These are phyloP conservation scores for Groenewaldozyma sp. DNA, from an alignment of 1,139 yeast species.

Conservation along the genomic window DNA sequence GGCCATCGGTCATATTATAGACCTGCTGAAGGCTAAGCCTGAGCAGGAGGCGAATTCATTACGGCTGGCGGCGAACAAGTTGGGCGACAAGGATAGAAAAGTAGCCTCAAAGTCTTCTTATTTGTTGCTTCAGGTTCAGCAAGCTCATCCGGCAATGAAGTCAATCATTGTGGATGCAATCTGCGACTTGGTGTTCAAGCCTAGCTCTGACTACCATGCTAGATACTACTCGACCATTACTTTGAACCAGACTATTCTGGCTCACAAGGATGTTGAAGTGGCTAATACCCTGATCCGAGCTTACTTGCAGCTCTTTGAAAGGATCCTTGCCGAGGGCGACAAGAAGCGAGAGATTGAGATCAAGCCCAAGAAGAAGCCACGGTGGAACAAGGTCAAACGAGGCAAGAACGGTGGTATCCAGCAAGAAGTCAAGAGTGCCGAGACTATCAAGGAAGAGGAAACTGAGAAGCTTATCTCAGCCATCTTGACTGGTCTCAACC, in stretches of 20 bases:
- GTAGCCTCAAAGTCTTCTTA: constrained; percentile 86
- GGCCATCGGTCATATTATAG: constrained; percentile 68
- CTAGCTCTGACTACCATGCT: constrained; percentile 74
- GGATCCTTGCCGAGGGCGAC: constrained; percentile 64
- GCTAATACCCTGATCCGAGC: constrained; percentile 79
- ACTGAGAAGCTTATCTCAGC: constrained; percentile 83
- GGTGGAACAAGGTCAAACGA: constrained; percentile 37
- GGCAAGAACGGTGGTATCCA: constrained; percentile 70
- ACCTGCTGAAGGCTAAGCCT: constrained; percentile 73
- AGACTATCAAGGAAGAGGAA: constrained; percentile 72
- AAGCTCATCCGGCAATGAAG: constrained; percentile 96
- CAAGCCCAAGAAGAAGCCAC: constrained; percentile 34
- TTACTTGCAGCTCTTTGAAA: constrained; percentile 80
- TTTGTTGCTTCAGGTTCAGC: constrained; percentile 69
- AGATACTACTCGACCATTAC: constrained; percentile 83
- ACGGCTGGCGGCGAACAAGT: constrained; percentile 81
- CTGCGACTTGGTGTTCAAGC: constrained; percentile 69
- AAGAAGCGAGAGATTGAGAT: constrained; percentile 18
- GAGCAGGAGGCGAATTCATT: constrained; percentile 93
- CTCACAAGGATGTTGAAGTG: constrained; percentile 61
- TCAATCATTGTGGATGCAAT: constrained; percentile 67
- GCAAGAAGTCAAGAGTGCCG: constrained; percentile 52
- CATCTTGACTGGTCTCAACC: constrained; percentile 85
- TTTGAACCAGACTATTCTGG: constrained; percentile 83
- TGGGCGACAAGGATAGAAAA: constrained; percentile 87